Base-by-base conservation (phyloP, 495 filamentous ascomycete genomes). In the Aspergillus ellipticus region DNA sequence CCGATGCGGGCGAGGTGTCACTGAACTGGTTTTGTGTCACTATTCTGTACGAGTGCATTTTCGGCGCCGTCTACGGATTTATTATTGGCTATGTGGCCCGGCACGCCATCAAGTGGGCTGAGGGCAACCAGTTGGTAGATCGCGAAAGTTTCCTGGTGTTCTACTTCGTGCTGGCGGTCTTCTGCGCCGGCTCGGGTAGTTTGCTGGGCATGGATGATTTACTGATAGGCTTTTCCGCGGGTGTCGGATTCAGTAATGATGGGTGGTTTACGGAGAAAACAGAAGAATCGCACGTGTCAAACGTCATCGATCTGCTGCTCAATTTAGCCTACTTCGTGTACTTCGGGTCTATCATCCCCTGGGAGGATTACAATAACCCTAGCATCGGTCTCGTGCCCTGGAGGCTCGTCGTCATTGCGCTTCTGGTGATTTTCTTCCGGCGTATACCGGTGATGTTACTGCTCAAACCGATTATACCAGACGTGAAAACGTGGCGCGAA, bases 231-330 rank as follows among this genome's bases (percentile, higher is more conserved):
- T 99, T 99, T 64, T 84, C 92, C 16, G 89, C 88, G 41, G 95
- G 95, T 53, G 93, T 97, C 21, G 95, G 94, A 21, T 99, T 99
- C 77, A 96, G 90, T 60, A 97, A 99, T 66, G 95, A 97, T 66
- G 95, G 95, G 51, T 99, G 95, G 95, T 99, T 97, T 66, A 89
- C 88, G 10, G 89, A 97, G 66, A 96, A 97, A 77, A 99, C 95
- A 0, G 95, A 99, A 66, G 95, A 99, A 64, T 90, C 95, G 1
- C 93, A 97, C 66, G 95, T 99, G 20, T 97, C 94, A 66, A 97
- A 97, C 83, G 95, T 99, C 71, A 97, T 99, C 67, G 95, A 99
- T 78, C 71, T 99, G 60, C 74, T 99, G 53, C 82, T 99, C 73
- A 99, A 99, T 71, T 82, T 97, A 83, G 86, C 93, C 5, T 97